A percentile compares a stretch with the other conserved stretches of the same genome.
Conservation (phyloP, 2,329 filamentous ascomycete genomes). For the Botrytis porri region DNA sequence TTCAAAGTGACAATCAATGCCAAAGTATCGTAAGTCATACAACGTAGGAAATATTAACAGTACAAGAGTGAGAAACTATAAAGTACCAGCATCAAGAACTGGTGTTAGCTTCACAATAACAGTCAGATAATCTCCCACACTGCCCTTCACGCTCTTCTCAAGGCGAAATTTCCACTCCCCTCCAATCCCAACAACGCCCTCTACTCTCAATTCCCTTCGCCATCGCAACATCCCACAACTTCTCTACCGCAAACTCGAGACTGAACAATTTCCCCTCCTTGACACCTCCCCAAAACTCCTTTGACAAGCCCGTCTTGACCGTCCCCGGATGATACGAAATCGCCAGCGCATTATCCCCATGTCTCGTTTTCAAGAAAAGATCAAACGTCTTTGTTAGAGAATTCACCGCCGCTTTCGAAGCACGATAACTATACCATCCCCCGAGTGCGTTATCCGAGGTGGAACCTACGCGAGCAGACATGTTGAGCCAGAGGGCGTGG, state of each 20-base stretch:
- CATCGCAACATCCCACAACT: conserved; percentile 58
- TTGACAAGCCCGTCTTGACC: conserved; percentile 70
- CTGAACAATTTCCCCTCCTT: conserved; percentile 61
- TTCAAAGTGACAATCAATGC: background rate
- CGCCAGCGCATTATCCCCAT: conserved; percentile 61
- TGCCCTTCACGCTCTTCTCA: conserved; percentile 37
- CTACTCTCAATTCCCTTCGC: conserved; percentile 49
- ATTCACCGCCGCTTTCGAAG: conserved; percentile 72
- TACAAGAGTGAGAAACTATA: background rate
- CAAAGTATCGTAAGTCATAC: background rate
- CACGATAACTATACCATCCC: conserved; percentile 80
- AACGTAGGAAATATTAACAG: background rate
- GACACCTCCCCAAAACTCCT: conserved; percentile 67
- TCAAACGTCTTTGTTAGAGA: conserved; percentile 71
- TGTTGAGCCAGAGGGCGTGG: conserved; percentile 66
- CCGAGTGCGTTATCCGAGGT: conserved; percentile 69
- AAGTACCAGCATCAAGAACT: background rate
- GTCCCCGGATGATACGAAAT: conserved; percentile 77
- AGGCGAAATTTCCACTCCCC: conserved; percentile 59
- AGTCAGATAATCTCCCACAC: background rate
- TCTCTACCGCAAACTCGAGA: conserved; percentile 62
- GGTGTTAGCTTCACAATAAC: background rate
- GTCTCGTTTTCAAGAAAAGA: conserved; percentile 56
- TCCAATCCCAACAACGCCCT: conserved; percentile 69
- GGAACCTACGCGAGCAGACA: conserved; percentile 75